These are phyloP conservation scores for Talaromyces nanjingensis DNA, from an alignment of 495 filamentous ascomycete genomes.

Conservation along the genomic window DNA sequence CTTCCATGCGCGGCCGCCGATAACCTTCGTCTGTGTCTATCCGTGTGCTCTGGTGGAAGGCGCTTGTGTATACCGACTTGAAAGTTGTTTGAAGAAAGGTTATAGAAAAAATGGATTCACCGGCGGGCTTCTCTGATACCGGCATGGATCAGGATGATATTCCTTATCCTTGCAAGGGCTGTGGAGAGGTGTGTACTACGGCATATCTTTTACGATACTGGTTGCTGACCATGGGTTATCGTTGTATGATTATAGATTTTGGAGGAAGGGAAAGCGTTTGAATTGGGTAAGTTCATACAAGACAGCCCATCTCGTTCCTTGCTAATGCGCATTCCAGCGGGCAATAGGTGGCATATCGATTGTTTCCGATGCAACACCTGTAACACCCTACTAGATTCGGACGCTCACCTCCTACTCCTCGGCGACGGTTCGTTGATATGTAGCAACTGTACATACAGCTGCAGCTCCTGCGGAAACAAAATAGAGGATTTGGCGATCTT, in stretches of 20 bases:
- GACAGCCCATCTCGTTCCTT: slow-evolving; percentile 8
- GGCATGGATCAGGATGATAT: slow-evolving; percentile 84
- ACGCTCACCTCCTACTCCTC: slow-evolving; percentile 94
- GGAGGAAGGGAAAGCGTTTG: slow-evolving; percentile 97
- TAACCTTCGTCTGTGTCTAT: neutral
- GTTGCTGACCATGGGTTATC: slow-evolving; percentile 11
- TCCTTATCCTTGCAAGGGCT: slow-evolving; percentile 90
- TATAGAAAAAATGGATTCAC: slow-evolving; percentile 31
- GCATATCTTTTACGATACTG: slow-evolving; percentile 6
- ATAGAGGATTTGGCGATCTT: slow-evolving; percentile 98
- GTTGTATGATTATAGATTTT: slow-evolving; percentile 58
- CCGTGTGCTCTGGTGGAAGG: neutral
- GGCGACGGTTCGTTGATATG: slow-evolving; percentile 98
- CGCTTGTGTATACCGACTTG: neutral
- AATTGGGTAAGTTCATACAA: slow-evolving; percentile 66
- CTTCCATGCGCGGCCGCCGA: neutral
- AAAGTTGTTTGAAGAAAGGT: neutral
- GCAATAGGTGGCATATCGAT: slow-evolving; percentile 98
- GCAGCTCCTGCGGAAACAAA: slow-evolving; percentile 93
- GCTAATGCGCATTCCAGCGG: slow-evolving; percentile 50
- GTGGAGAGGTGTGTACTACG: slow-evolving; percentile 71
- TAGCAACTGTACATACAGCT: slow-evolving; percentile 99
- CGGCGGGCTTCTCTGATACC: slow-evolving; percentile 62
- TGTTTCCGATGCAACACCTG: slow-evolving; percentile 99
- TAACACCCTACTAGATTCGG: slow-evolving; percentile 90